These are phyloP conservation scores for Scedosporium apiospermum DNA, from an alignment of 2,329 filamentous ascomycete genomes.

Conservation along the genomic window DNA sequence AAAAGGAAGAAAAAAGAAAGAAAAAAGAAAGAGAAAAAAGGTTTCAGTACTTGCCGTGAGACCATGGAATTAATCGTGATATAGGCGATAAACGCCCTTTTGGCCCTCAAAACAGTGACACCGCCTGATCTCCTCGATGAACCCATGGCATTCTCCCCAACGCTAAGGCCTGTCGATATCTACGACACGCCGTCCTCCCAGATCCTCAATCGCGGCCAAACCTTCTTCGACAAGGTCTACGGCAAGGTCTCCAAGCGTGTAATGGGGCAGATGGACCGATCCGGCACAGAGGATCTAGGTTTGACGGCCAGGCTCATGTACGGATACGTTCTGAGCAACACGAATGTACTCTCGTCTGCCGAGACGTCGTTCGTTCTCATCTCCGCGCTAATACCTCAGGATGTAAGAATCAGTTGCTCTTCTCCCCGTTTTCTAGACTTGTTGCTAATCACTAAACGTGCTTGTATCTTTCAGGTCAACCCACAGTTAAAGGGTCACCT, in stretches of 20 bases:
- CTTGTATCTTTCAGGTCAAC: constrained; percentile 28
- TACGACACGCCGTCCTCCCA: constrained; percentile 21
- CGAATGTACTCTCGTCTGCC: constrained; percentile 28
- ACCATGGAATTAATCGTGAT: too few relatives aligned
- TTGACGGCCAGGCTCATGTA: constrained; percentile 38
- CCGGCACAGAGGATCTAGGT: constrained; percentile 40
- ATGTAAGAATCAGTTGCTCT: constrained; percentile 25
- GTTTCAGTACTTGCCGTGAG: background rate
- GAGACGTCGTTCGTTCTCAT: constrained; percentile 44
- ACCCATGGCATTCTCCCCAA: constrained; percentile 24
- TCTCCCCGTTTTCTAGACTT: background rate
- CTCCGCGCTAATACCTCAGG: constrained; percentile 39
- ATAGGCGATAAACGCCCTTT: constrained; percentile 36
- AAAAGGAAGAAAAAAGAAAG: constrained; percentile 19
- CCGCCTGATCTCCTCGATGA: constrained; percentile 30
- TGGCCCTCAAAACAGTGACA: constrained; percentile 33
- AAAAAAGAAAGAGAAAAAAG: constrained; percentile 17
- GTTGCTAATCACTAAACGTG: background rate
- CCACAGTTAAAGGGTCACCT: constrained; percentile 44
- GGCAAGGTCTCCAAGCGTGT: constrained; percentile 37
- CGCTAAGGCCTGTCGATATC: constrained; percentile 27
- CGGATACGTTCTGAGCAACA: constrained; percentile 38
- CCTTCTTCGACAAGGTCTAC: constrained; percentile 39
- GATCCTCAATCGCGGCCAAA: constrained; percentile 32
- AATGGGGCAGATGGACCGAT: constrained; percentile 37